Conservation (phyloP, 768 basidiomycete genomes). For the Cystoderma amianthinum region DNA sequence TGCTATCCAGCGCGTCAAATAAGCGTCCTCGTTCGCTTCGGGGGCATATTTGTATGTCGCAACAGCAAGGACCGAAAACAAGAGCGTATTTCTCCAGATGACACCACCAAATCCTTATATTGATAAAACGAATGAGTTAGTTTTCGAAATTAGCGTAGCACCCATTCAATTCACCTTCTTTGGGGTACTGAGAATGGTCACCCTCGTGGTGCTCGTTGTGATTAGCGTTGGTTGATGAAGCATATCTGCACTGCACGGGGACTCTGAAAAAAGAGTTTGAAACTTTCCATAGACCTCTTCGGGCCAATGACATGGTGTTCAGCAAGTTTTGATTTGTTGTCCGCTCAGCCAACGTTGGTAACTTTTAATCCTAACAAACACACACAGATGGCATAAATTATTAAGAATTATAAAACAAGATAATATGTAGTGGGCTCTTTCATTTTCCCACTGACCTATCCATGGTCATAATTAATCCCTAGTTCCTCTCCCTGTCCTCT, state of each 20-base stretch:
- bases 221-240: slow-evolving; percentile 35
- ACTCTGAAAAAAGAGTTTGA: slow-evolving; percentile 23
- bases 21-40: slow-evolving; percentile 48
- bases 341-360: too few species aligned
- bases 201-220: slow-evolving; percentile 31
- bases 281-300: slow-evolving; percentile 29
- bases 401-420: too few species aligned
- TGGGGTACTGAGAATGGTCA: slow-evolving; percentile 36
- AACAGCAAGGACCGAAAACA: slow-evolving; percentile 41
- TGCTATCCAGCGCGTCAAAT: slow-evolving; percentile 61
- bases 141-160: slow-evolving; percentile 1
- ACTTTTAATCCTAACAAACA: not conserved
- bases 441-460: too few species aligned
- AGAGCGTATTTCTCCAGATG: slow-evolving; percentile 60
- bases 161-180: slow-evolving; percentile 43
- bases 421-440: too few species aligned
- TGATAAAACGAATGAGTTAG: slow-evolving; percentile 1
- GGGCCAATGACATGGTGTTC: slow-evolving; percentile 33
- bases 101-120: slow-evolving; percentile 56
- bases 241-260: slow-evolving; percentile 30
- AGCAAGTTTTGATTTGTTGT: too few species aligned
- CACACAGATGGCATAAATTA: not conserved
- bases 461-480: slow-evolving; percentile 8
- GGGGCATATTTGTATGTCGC: slow-evolving; percentile 69
- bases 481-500: slow-evolving; percentile 20